phyloP scores from a whole-genome alignment of 2,329 filamentous ascomycete genomes.

The Rhexocercosporidium sp. region DNA sequence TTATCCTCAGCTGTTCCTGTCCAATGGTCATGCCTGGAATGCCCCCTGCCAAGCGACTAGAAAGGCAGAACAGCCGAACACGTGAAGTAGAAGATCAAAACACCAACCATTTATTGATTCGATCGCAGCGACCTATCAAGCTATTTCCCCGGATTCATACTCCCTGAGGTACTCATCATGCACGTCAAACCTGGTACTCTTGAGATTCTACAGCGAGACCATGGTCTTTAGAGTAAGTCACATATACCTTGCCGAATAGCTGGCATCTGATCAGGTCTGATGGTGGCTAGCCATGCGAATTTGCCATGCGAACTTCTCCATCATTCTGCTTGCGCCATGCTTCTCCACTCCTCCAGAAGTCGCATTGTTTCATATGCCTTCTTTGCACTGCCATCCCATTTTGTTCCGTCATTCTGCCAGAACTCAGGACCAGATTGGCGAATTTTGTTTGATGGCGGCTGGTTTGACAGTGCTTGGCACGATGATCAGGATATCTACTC shows the following conservation, averaged over 20 bases:
- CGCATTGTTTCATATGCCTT: not conserved
- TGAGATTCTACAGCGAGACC: not conserved
- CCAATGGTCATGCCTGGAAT: not conserved
- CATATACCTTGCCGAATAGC: not conserved
- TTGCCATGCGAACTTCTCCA: not conserved
- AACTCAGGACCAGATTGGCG: not conserved
- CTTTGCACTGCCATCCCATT: not conserved
- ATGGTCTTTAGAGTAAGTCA: not conserved
- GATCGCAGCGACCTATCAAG: not conserved
- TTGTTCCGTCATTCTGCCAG: slow-evolving; percentile 1
- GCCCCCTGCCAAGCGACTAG: not conserved
- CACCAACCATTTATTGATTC: not conserved
- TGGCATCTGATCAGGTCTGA: not conserved
- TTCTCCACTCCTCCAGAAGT: not conserved
- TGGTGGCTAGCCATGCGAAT: not conserved
- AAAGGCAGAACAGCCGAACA: not conserved
- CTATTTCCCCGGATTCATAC: slow-evolving; percentile 14
- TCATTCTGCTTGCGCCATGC: not conserved
- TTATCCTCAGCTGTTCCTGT: not conserved
- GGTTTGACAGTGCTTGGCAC: not conserved
- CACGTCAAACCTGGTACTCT: not conserved
- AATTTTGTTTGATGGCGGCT: not conserved
- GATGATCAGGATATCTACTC: not conserved
- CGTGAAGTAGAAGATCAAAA: not conserved
- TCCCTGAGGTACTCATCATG: not conserved